Evolutionary conservation across 2,329 filamentous ascomycete species (phyloP), one percentile per base, ranked within the genome.

Genomic region (Talaromyces atroroseus): DNA sequence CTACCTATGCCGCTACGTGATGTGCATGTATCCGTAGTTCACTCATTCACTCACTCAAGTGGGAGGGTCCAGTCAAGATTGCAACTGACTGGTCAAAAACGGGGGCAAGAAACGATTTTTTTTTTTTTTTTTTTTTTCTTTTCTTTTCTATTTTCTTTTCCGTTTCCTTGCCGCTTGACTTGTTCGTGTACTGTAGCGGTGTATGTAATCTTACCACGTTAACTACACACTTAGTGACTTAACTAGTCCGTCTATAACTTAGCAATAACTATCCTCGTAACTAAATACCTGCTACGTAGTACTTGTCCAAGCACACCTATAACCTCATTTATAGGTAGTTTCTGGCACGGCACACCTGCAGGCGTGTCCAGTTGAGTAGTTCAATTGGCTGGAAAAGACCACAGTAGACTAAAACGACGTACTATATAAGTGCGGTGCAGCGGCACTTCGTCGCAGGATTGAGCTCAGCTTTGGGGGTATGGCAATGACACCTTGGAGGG

Each of bases 391-490:
- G 24, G 24, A 26, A 26, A 26, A 26, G 24, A 26, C 24, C 24
- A 26, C n/a, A n/a, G n/a, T 24, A n/a, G 10, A 14, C 10, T 47
- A 18, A n/a, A n/a, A n/a, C n/a, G n/a, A n/a, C n/a, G n/a, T 34
- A 36, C 23, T 40, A 54, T 26, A 54, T 26, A 54, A 49, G 34
- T 54, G 52, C 45, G 52, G 52, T 44, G 40, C 52, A 54, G 45
- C 52, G 32, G 40, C 40, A 40, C 40, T 46, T 52, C 40, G 14
- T 21, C n/a, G 14, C 3, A 42, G 38, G 5, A 18, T 42, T 16
- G 38, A 42, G n/a, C 24, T 7, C 24, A 7, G 24, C 3, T 26
- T 42, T 42, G 38, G 38, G 29, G 10, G 26, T 29, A 29, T 29
- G 26, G 26, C 26, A 29, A 8, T 8, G 26, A 29, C 26, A 29